Percentiles rank a stretch among this genome's conserved stretches.
Conservation (phyloP, 2,329 filamentous ascomycete species). For the Venturiaceae sp. region DNA sequence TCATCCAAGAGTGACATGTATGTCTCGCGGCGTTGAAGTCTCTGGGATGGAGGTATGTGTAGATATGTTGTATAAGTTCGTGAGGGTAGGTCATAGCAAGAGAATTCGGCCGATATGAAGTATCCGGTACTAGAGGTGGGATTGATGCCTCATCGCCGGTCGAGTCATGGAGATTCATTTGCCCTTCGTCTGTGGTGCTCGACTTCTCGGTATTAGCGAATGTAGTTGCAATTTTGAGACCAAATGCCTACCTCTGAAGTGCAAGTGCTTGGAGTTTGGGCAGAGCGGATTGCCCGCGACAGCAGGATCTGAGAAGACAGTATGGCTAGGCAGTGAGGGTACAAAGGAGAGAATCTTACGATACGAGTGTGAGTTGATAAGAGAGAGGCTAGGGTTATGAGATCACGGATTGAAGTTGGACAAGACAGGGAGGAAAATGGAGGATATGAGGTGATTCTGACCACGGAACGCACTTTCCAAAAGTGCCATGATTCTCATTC, state of each 20-base stretch:
- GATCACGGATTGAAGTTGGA: background rate
- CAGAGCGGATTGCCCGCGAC: conserved; percentile 27
- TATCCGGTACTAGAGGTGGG: background rate
- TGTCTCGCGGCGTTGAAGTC: conserved; percentile 53
- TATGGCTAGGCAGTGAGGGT: conserved; percentile 17
- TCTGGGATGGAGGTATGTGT: conserved; percentile 31
- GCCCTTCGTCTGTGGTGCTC: background rate
- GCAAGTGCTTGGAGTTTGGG: background rate
- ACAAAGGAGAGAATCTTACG: conserved; percentile 11
- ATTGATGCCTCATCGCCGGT: background rate
- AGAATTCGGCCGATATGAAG: conserved; percentile 15
- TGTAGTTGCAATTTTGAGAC: conserved; percentile 10
- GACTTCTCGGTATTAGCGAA: background rate
- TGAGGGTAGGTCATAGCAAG: conserved; percentile 28
- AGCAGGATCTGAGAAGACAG: conserved; percentile 40
- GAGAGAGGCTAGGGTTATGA: background rate
- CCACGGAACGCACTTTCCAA: background rate
- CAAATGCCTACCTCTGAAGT: conserved; percentile 7
- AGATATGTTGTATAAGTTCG: conserved; percentile 42
- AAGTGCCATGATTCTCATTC: background rate
- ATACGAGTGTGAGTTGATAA: background rate
- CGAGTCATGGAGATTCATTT: background rate
- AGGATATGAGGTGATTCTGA: too few species aligned
- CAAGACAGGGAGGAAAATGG: too few species aligned
- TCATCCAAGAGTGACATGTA: conserved; percentile 51